Percentiles rank a stretch among this genome's conserved stretches.
phyloP scores from a whole-genome alignment of 1,284 basidiomycete genomes.

The Leccinum pachyderme region DNA sequence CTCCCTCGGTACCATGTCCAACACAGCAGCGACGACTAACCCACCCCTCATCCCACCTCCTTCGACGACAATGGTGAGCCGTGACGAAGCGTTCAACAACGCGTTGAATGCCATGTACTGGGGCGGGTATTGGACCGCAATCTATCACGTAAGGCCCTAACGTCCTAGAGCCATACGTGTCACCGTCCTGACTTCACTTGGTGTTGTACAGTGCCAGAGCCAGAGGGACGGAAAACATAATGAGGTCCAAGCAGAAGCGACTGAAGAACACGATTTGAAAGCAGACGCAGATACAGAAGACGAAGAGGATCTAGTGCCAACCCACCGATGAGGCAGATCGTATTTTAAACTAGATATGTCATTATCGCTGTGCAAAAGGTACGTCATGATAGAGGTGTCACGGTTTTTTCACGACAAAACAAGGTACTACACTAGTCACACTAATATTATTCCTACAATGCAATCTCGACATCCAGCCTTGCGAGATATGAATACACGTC shows the following conservation, averaged over 20 bases:
- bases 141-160: constrained; percentile 61
- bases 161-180: neutral
- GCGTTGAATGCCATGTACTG: constrained; percentile 78
- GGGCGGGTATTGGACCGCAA: constrained; percentile 80
- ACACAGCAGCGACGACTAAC: constrained; percentile 15
- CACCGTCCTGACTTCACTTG: neutral
- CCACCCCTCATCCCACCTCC: constrained; percentile 30
- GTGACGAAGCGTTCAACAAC: constrained; percentile 72
- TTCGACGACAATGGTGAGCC: constrained; percentile 44
- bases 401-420: neutral
- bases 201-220: constrained; percentile 23
- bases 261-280: constrained; percentile 29
- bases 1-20: constrained; percentile 35
- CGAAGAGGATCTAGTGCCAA: constrained; percentile 35
- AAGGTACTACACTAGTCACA: neutral
- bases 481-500: constrained; percentile 90
- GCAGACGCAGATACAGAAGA: constrained; percentile 16
- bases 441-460: constrained; percentile 41
- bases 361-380: constrained; percentile 6
- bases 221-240: constrained; percentile 7
- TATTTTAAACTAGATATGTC: neutral
- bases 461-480: constrained; percentile 74
- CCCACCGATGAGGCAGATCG: constrained; percentile 35
- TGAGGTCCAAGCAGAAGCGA: constrained; percentile 16
- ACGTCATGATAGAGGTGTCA: neutral